Evolutionary conservation across 805 yeast species (phyloP), one percentile per base, ranked within the genome.

Genomic region (Yamadazyma akitaensis): DNA sequence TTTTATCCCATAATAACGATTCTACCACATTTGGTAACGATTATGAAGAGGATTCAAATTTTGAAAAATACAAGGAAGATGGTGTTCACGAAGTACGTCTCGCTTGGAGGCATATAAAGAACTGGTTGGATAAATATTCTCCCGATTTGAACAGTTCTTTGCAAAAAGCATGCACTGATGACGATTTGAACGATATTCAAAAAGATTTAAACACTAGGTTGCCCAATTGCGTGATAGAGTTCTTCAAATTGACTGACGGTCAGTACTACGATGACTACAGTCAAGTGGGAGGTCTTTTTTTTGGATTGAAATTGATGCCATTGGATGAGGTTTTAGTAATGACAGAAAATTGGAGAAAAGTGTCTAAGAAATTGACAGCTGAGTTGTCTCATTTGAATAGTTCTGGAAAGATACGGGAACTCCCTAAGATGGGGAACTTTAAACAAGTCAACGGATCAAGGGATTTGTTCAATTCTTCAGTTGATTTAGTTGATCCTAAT

Each of bases 51-150:
- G 69, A 61, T 50, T 75, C 61, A 46, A 76, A 53, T 56, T 68
- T 54, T 33, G 56, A 61, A 16, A 59, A 59, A 12, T 57, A 32
- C 19, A 40, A 40, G 6, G 66, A 62, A 14, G 85, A 81, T 37
- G 96, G 95, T 40, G 84, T 86, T 21, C 82, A 92, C 44, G 88
- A 91, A 51, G 72, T 79, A 1, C 73, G 84, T 32, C 77, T 82
- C 18, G 86, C 97, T 11, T 92, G 98, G 98, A 78, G 86, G 51
- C 91, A 91, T 58, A 82, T 92, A 48, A 92, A 88, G 54, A 72
- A 80, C 16, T 92, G 97, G 97, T 72, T 92, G 16, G 75, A 79
- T 31, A 79, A 80, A 46, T 77, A 88, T 64, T 85, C 84, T 53
- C 87, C 94, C 1, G 99, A 92, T 65, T 71, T 94, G 47, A 78